phyloP scores from a whole-genome alignment of 2,329 filamentous ascomycete genomes.

The Aspergillus sp. region DNA sequence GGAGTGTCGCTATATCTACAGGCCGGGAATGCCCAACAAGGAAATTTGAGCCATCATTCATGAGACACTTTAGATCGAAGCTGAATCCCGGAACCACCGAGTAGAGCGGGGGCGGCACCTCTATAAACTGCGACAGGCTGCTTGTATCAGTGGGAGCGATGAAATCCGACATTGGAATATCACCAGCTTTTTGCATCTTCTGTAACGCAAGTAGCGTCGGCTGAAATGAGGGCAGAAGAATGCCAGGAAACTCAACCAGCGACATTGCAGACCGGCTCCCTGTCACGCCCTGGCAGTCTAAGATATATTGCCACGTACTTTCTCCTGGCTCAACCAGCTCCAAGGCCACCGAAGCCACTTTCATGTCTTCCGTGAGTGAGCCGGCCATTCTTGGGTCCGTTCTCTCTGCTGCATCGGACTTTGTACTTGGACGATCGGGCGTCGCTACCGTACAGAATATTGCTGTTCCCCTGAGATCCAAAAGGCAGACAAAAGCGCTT shows the following conservation, averaged over 20 bases:
- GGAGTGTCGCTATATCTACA: slow-evolving; percentile 18
- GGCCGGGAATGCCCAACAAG: slow-evolving; percentile 14
- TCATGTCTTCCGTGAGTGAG: slow-evolving; percentile 26
- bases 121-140: slow-evolving; percentile 15
- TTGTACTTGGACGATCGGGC: slow-evolving; percentile 2
- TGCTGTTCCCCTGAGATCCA: slow-evolving; percentile 16
- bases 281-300: slow-evolving; percentile 10
- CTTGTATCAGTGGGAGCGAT: slow-evolving; percentile 34
- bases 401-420: not conserved
- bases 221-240: slow-evolving; percentile 59
- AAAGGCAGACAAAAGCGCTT: slow-evolving; percentile 30
- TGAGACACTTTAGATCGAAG: slow-evolving; percentile 40
- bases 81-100: slow-evolving; percentile 49
- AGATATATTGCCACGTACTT: slow-evolving; percentile 18
- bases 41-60: slow-evolving; percentile 24
- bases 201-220: slow-evolving; percentile 60
- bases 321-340: slow-evolving; percentile 29
- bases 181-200: slow-evolving; percentile 44
- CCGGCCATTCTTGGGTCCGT: slow-evolving; percentile 1
- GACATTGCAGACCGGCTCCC: slow-evolving; percentile 16
- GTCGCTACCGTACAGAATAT: slow-evolving; percentile 27
- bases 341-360: slow-evolving; percentile 29
- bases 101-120: slow-evolving; percentile 51
- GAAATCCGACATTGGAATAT: slow-evolving; percentile 53
- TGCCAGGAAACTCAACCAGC: slow-evolving; percentile 63